phyloP scores from a whole-genome alignment of 441 rosid genomes.

The Biscutella laevigata region DNA sequence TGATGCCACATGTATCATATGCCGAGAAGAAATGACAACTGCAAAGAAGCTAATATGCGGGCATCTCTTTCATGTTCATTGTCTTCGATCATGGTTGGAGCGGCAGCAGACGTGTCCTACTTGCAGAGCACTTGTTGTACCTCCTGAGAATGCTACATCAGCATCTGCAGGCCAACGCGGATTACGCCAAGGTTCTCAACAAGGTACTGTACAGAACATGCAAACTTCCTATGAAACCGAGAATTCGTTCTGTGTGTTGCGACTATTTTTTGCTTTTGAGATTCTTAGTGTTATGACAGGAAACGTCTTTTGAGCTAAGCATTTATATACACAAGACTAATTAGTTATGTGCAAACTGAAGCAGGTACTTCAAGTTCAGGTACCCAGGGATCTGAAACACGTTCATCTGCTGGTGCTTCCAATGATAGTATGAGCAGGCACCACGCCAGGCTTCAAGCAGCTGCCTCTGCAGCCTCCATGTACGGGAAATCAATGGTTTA shows the following conservation, averaged over 20 bases:
- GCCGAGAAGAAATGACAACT: constrained; percentile 97
- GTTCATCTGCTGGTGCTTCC: constrained; percentile 29
- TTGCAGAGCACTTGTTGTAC: constrained; percentile 88
- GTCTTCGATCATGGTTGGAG: constrained; percentile 97
- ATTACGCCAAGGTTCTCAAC: constrained; percentile 43
- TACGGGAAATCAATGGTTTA: constrained; percentile 79
- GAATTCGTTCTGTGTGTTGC: neutral
- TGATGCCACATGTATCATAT: constrained; percentile 93
- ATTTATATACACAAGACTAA: neutral
- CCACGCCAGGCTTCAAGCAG: constrained; percentile 83
- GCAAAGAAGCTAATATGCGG: constrained; percentile 92
- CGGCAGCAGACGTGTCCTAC: constrained; percentile 96
- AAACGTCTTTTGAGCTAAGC: neutral
- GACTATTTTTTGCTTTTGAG: neutral
- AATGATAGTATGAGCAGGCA: constrained; percentile 45
- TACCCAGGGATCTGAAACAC: constrained; percentile 27
- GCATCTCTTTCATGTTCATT: constrained; percentile 93
- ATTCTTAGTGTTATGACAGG: neutral
- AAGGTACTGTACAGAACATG: constrained; percentile 35
- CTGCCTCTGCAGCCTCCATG: constrained; percentile 74
- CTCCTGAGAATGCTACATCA: constrained; percentile 56
- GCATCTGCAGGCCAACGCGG: constrained; percentile 48
- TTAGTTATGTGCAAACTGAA: neutral
- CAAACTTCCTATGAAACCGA: neutral
- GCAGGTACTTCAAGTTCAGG: constrained; percentile 35